These are phyloP conservation scores for Phytophthora parvispora DNA, from an alignment of 352 stramenopile genomes.

Conservation along the genomic window DNA sequence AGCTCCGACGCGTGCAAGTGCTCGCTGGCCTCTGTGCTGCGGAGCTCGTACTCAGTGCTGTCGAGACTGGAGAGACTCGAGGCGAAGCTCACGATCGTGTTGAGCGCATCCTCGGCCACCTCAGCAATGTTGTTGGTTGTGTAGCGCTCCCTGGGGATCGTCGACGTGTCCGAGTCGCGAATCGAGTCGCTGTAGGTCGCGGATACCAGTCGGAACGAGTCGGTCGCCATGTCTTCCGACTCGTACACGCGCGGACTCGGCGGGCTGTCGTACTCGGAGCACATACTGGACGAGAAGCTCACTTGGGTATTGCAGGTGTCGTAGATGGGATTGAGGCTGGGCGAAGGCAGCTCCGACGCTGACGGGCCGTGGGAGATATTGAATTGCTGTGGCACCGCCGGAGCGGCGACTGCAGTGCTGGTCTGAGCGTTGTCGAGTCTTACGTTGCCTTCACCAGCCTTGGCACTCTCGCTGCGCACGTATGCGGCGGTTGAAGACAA, in stretches of 20 bases:
- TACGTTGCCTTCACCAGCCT: neutral
- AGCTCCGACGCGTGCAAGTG: conserved; percentile 43
- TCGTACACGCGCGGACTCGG: conserved; percentile 11
- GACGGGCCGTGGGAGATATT: conserved; percentile 11
- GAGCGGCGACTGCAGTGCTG: neutral
- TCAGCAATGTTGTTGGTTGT: neutral
- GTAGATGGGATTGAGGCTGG: conserved; percentile 13
- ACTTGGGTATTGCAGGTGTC: conserved; percentile 31
- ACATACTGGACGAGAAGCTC: conserved; percentile 44
- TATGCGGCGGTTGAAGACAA: neutral
- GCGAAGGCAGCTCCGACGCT: conserved; percentile 4
- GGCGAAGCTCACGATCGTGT: conserved; percentile 33
- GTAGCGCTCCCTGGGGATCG: neutral
- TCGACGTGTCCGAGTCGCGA: conserved; percentile 10
- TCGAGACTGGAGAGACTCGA: conserved; percentile 39
- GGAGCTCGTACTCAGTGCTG: conserved; percentile 28
- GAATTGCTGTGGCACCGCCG: conserved; percentile 5
- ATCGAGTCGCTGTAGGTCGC: conserved; percentile 14
- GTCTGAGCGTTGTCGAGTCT: neutral
- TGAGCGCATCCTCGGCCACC: conserved; percentile 3
- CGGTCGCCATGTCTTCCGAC: conserved; percentile 12
- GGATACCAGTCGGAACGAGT: conserved; percentile 14
- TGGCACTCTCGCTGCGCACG: neutral
- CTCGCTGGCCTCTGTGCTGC: conserved; percentile 49
- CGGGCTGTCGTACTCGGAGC: conserved; percentile 17